Conservation (phyloP, 1,284 basidiomycete species). For the Ceratobasidium sp. region DNA sequence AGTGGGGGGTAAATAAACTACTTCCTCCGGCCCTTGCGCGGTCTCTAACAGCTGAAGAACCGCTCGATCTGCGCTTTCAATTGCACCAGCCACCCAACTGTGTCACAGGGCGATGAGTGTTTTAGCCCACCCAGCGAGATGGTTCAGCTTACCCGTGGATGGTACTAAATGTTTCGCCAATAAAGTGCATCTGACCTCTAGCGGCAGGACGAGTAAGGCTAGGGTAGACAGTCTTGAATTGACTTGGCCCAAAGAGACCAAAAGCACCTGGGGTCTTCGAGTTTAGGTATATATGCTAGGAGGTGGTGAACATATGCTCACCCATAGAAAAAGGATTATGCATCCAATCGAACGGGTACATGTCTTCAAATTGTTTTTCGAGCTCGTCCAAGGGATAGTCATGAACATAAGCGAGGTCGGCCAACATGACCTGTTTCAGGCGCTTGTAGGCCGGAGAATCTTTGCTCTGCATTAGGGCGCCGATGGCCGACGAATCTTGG, state of each 20-base stretch:
- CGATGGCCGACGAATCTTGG: slow-evolving; percentile 6
- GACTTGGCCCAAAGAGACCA: slow-evolving; percentile 15
- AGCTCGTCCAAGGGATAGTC: not conserved
- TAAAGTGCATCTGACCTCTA: slow-evolving; percentile 1
- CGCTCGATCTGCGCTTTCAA: slow-evolving; percentile 21
- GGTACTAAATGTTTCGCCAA: slow-evolving; percentile 25
- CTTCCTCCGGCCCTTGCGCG: too few species aligned
- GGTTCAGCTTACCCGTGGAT: slow-evolving; percentile 12
- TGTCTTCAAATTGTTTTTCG: not conserved
- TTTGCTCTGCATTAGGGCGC: slow-evolving; percentile 14
- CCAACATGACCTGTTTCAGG: slow-evolving; percentile 3
- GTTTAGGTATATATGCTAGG: too few species aligned
- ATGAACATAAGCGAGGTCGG: slow-evolving; percentile 25
- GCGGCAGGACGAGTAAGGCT: slow-evolving; percentile 5
- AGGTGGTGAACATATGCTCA: not conserved
- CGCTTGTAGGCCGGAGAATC: not conserved
- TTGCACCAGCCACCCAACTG: slow-evolving; percentile 30
- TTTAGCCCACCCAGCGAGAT: too few species aligned
- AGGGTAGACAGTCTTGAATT: not conserved
- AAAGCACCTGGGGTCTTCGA: slow-evolving; percentile 9
- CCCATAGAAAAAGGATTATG: slow-evolving; percentile 15
- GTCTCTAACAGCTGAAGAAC: not conserved
- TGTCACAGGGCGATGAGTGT: not conserved
- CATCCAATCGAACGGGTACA: slow-evolving; percentile 34
- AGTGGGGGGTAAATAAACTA: too few species aligned